A percentile compares a stretch with the other conserved stretches of the same genome.
These are phyloP conservation scores for Talaromyces sp. DNA, from an alignment of 2,329 filamentous ascomycete genomes.

Conservation along the genomic window DNA sequence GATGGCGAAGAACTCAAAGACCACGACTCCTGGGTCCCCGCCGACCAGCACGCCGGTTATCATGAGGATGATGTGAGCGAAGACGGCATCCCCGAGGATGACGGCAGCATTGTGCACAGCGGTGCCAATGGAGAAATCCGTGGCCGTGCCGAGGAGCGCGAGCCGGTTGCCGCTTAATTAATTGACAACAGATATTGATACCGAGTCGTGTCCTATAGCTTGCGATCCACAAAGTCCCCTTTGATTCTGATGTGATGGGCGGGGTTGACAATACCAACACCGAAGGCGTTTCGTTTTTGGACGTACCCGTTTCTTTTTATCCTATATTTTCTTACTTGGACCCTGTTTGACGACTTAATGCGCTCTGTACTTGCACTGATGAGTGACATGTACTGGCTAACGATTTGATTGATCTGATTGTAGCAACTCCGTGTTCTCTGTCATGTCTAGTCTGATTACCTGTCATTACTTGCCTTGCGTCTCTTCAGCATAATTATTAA, in stretches of 20 bases:
- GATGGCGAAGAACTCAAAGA: slow-evolving; percentile 76
- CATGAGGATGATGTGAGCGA: slow-evolving; percentile 44
- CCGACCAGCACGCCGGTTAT: slow-evolving; percentile 54
- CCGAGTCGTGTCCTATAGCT: slow-evolving; percentile 5
- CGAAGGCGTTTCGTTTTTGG: slow-evolving; percentile 8
- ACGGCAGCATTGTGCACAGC: slow-evolving; percentile 26
- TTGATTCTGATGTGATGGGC: not conserved
- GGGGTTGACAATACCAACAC: not conserved
- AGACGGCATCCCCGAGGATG: slow-evolving; percentile 34
- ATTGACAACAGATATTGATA: not conserved
- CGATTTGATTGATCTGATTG: not conserved
- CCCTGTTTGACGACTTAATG: not conserved
- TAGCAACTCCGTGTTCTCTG: not conserved
- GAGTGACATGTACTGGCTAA: not conserved
- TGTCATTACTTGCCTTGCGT: not conserved
- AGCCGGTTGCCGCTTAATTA: slow-evolving; percentile 16
- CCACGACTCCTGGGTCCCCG: slow-evolving; percentile 75
- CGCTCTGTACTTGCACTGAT: not conserved
- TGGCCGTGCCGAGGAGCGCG: slow-evolving; percentile 37
- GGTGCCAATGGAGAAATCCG: slow-evolving; percentile 31
- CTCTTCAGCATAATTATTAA: not conserved
- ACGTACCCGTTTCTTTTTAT: not conserved
- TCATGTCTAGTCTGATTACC: not conserved
- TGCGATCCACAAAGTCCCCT: not conserved
- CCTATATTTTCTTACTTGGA: not conserved